phyloP scores from a whole-genome alignment of 2,329 filamentous ascomycete genomes.

The Calycina marina region DNA sequence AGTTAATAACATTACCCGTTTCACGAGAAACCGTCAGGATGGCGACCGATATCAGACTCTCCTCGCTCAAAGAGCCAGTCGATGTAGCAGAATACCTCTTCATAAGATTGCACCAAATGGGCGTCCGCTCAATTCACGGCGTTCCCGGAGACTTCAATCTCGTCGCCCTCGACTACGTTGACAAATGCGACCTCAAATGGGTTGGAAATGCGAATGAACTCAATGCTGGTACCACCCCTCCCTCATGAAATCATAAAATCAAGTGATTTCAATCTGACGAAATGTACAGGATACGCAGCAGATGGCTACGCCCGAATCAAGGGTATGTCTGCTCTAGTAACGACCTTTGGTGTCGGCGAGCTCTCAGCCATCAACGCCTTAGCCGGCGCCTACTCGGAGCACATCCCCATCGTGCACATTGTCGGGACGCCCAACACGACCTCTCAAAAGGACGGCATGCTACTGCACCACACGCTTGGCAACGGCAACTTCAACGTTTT shows the following conservation, averaged over 20 bases:
- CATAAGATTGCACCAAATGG: constrained; percentile 45
- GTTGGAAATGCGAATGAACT: constrained; percentile 59
- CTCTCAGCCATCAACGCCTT: constrained; percentile 61
- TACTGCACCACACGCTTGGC: constrained; percentile 56
- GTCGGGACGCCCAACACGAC: constrained; percentile 37
- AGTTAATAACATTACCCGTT: too few species aligned
- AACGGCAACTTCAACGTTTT: constrained; percentile 78
- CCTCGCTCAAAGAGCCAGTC: constrained; percentile 26
- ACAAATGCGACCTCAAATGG: constrained; percentile 44
- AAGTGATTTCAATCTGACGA: neutral
- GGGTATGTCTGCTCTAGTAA: constrained; percentile 54
- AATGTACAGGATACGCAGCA: neutral
- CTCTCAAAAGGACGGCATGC: constrained; percentile 30
- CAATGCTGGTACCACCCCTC: constrained; percentile 43
- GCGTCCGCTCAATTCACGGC: constrained; percentile 50
- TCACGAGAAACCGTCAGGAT: neutral
- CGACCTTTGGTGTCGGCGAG: constrained; percentile 63
- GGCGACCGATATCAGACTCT: constrained; percentile 27
- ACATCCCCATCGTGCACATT: constrained; percentile 53
- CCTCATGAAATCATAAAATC: neutral
- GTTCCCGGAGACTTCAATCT: constrained; percentile 65
- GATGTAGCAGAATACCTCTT: constrained; percentile 58
- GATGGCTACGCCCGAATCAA: constrained; percentile 39
- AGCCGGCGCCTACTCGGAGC: constrained; percentile 61
- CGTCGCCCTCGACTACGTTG: constrained; percentile 50